These are phyloP conservation scores for Aureobasidium sp. DNA, from an alignment of 2,329 filamentous ascomycete species.

Conservation along the genomic window DNA sequence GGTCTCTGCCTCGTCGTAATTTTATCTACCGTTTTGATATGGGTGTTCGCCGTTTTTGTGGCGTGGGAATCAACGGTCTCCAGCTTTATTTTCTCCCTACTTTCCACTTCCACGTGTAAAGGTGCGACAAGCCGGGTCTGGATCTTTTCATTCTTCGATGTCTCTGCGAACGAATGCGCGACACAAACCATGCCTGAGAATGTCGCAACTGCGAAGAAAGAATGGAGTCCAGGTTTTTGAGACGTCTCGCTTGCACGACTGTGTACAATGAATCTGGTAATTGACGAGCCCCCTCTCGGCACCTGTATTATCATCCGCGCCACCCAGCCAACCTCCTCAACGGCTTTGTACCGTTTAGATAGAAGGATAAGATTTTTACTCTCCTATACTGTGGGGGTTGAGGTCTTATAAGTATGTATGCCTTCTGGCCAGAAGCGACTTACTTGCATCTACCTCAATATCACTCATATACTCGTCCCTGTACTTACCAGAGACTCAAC, in stretches of 20 bases:
- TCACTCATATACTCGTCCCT: neutral
- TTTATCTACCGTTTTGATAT: conserved; percentile 2
- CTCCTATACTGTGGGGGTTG: neutral
- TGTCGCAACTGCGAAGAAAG: neutral
- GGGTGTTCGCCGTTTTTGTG: neutral
- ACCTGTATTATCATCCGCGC: conserved; percentile 10
- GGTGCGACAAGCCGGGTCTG: neutral
- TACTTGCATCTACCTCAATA: neutral
- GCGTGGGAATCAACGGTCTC: neutral
- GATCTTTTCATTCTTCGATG: neutral
- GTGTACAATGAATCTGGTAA: neutral
- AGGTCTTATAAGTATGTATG: conserved; percentile 7
- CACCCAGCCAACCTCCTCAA: conserved; percentile 10
- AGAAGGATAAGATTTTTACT: conserved; percentile 1
- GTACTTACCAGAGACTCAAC: neutral
- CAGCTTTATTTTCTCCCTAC: conserved; percentile 8
- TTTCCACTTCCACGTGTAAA: neutral
- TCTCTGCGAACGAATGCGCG: neutral
- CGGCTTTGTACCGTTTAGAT: conserved; percentile 6
- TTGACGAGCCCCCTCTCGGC: conserved; percentile 3
- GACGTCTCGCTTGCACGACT: no score
- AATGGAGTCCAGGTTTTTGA: neutral
- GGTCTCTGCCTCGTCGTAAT: conserved; percentile 1
- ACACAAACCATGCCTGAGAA: neutral
- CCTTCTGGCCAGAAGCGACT: neutral